These are phyloP conservation scores for Yarrowia deformans DNA, from an alignment of 805 yeast genomes.

Conservation along the genomic window DNA sequence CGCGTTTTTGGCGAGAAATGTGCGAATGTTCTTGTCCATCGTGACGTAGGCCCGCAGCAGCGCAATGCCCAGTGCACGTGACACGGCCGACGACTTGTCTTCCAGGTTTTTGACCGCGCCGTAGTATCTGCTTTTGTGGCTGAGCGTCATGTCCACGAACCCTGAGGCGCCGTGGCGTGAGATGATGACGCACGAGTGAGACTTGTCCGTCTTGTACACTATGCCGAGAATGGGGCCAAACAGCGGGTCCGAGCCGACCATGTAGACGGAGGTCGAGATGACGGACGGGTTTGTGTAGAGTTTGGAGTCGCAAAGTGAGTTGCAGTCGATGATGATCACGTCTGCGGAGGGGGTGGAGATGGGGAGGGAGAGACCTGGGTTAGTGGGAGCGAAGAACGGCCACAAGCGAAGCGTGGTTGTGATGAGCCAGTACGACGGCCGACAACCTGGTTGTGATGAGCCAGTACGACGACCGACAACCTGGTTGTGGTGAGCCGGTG, in stretches of 20 bases:
- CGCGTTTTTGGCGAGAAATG: constrained; percentile 36
- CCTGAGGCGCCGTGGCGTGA: constrained; percentile 67
- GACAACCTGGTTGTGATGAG: too few relatives aligned
- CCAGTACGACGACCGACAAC: too few relatives aligned
- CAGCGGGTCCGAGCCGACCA: constrained; percentile 51
- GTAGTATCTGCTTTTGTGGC: constrained; percentile 69
- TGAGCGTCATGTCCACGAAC: constrained; percentile 64
- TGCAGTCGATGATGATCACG: constrained; percentile 36
- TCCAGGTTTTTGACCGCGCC: constrained; percentile 78
- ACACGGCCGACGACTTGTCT: constrained; percentile 62
- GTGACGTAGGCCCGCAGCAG: constrained; percentile 70
- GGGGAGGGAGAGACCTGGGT: constrained; percentile 27
- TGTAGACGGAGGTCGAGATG: constrained; percentile 48
- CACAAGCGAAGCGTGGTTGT: neutral
- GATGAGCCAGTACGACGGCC: neutral
- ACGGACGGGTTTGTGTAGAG: constrained; percentile 21
- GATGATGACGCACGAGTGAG: constrained; percentile 48
- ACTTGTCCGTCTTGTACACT: constrained; percentile 46
- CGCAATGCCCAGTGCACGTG: constrained; percentile 79
- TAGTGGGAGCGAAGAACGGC: neutral
- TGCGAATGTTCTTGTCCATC: constrained; percentile 53
- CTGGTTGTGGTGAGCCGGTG: too few relatives aligned
- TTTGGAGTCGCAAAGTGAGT: constrained; percentile 32
- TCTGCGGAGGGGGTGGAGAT: constrained; percentile 19
- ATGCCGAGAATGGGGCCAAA: constrained; percentile 50